Base-by-base conservation (phyloP, 495 filamentous ascomycete species). In the Penicillium parvum region DNA sequence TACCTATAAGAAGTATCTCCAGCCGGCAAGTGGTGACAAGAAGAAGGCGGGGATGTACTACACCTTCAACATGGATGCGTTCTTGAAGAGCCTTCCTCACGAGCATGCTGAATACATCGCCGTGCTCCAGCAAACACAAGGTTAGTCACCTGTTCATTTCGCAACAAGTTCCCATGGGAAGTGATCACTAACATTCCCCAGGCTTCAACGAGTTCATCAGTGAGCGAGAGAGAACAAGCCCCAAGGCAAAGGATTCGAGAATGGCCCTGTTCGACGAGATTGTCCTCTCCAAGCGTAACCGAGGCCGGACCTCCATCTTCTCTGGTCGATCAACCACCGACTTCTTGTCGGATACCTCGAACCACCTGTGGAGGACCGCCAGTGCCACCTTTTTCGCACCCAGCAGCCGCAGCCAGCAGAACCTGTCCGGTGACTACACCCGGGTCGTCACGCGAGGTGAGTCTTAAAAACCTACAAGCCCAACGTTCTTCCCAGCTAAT, bases 191-290 rank as follows among this genome's bases (percentile, higher is more conserved):
- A 40, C 32, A 23, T 8, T 15, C 8, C 40, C 7, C 29, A 91
- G 90, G 76, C 11, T 96, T 98, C 65, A 95, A 95, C 58, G 89
- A 96, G 64, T 98, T 97, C 58, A 91, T 96, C 55, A 88, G 94
- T 58, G 88, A 95, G 36, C 82, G 92, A 22, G 92, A 98, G 61
- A 44, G 64, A 25, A 53, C 60, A 1, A 69, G 59, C 11, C 66
- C 71, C 20, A 71, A 69, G 38, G 45, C 55, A 15, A 78, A 75
- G 32, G 78, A 83, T 44, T 84, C 89, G 3, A 52, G 74, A 7
- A 86, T 97, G 58, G 81, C 88, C 39, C 74, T 98, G 16, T 98
- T 98, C 61, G 92, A 98, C 64, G 86, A 95, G 61, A 86, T 98
- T 51, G 92, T 98, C 49, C 75, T 96, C 5, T 88, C 88, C 10